phyloP scores from a whole-genome alignment of 768 basidiomycete genomes.

The Tephrocybe sp. region DNA sequence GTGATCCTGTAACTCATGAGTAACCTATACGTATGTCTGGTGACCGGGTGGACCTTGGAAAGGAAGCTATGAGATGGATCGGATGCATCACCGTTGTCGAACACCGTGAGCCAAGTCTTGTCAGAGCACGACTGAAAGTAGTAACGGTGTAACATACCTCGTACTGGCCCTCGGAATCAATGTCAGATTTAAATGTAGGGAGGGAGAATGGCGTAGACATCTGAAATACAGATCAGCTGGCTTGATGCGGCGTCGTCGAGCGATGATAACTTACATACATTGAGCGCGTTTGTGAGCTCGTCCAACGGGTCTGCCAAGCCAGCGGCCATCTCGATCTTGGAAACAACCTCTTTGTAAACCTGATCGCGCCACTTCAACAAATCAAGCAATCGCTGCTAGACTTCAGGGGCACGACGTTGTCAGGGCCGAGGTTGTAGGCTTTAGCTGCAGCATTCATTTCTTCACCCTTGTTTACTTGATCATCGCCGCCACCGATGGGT shows the following conservation, averaged over 20 bases:
- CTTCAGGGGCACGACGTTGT: conserved; percentile 64
- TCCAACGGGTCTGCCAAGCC: conserved; percentile 59
- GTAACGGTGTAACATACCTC: conserved; percentile 36
- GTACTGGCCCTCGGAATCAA: conserved; percentile 69
- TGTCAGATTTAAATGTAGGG: conserved; percentile 69
- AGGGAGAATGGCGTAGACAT: conserved; percentile 66
- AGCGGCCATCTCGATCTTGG: conserved; percentile 68
- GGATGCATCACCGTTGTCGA: conserved; percentile 60
- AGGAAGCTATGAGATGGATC: conserved; percentile 72
- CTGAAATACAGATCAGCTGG: conserved; percentile 26
- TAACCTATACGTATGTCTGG: no score
- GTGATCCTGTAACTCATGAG: no score
- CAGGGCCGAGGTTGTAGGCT: conserved; percentile 62
- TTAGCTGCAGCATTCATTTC: conserved; percentile 53
- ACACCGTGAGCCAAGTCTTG: conserved; percentile 44
- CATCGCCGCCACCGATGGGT: conserved; percentile 50
- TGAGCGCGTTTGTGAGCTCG: conserved; percentile 61
- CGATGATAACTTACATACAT: conserved; percentile 53
- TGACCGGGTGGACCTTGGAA: conserved; percentile 57
- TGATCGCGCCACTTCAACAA: conserved; percentile 66
- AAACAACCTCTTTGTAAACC: conserved; percentile 49
- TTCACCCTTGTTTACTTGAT: conserved; percentile 55
- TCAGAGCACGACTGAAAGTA: no score
- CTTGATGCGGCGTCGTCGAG: neutral
- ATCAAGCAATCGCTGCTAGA: conserved; percentile 54